Conservation (phyloP, 257 asterid genomes). For the Gardenia jasminoides region DNA sequence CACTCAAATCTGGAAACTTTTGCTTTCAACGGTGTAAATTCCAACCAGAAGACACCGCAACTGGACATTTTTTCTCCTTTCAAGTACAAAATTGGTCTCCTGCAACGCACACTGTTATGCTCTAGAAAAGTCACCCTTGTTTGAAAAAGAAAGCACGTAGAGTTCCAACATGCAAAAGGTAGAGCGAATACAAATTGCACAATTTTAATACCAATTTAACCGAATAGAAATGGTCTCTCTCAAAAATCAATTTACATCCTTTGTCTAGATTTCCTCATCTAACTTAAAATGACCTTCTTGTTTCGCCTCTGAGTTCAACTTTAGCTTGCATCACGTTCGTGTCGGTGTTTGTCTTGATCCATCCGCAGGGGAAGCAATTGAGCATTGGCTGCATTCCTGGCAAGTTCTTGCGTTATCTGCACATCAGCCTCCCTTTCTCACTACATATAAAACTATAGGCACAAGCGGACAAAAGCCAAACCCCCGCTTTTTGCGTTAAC, state of each 20-base stretch:
- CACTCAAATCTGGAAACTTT: not conserved
- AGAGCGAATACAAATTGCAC: too few relatives aligned
- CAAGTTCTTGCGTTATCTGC: not conserved
- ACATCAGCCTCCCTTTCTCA: not conserved
- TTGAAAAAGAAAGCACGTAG: not conserved
- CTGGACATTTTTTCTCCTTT: not conserved
- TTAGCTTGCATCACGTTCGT: not conserved
- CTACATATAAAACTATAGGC: not conserved
- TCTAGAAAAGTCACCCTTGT: too few relatives aligned
- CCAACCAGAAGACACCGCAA: not conserved
- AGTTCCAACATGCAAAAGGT: not conserved
- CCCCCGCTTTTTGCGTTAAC: not conserved
- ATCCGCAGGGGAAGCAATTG: not conserved
- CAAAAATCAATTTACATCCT: too few relatives aligned
- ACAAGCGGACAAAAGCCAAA: not conserved
- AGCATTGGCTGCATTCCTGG: not conserved
- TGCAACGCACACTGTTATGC: not conserved
- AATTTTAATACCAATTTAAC: too few relatives aligned
- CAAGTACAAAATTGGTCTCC: not conserved
- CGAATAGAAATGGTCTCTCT: too few relatives aligned
- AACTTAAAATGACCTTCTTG: too few relatives aligned
- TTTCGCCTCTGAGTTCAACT: too few relatives aligned
- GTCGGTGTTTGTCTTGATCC: not conserved
- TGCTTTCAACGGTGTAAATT: not conserved
- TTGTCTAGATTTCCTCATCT: too few relatives aligned